Conservation (phyloP, 225 moss, liverwort and hornwort species). For the Neckera pumila region DNA sequence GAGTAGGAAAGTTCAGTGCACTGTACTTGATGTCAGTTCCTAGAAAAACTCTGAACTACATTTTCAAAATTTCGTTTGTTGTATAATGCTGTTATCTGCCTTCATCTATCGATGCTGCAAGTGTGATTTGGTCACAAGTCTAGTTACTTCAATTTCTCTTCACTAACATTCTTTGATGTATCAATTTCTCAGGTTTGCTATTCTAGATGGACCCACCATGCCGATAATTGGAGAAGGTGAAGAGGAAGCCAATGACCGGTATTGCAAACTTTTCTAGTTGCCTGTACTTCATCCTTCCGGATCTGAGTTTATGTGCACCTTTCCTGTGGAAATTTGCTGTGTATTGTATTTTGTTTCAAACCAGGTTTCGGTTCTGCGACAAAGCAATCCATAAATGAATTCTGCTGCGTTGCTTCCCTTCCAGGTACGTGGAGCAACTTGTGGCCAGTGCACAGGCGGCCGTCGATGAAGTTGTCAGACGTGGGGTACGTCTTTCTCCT, state of each 20-base stretch:
- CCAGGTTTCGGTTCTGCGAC: neutral
- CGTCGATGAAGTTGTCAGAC: conserved; percentile 75
- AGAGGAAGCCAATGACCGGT: conserved; percentile 98
- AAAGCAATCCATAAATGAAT: neutral
- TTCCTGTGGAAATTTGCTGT: neutral
- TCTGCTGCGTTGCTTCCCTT: neutral
- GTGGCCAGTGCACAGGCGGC: conserved; percentile 91
- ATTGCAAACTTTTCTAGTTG: neutral
- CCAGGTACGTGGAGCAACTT: conserved; percentile 96
- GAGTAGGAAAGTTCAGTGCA: neutral
- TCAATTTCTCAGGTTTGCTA: conserved; percentile 54
- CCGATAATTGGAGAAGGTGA: conserved; percentile 99
- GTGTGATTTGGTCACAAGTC: neutral
- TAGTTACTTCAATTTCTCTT: neutral
- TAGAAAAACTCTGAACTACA: neutral
- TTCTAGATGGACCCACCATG: conserved; percentile 97
- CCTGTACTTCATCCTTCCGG: neutral
- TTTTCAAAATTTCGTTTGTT: neutral
- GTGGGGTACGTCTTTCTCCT: conserved; percentile 53
- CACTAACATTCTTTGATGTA: neutral
- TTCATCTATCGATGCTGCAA: neutral
- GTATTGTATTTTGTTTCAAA: neutral
- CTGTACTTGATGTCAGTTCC: neutral
- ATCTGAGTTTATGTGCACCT: neutral
- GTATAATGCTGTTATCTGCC: neutral